Conservation (phyloP, 805 yeast species). For the Ogataea kodamae region DNA sequence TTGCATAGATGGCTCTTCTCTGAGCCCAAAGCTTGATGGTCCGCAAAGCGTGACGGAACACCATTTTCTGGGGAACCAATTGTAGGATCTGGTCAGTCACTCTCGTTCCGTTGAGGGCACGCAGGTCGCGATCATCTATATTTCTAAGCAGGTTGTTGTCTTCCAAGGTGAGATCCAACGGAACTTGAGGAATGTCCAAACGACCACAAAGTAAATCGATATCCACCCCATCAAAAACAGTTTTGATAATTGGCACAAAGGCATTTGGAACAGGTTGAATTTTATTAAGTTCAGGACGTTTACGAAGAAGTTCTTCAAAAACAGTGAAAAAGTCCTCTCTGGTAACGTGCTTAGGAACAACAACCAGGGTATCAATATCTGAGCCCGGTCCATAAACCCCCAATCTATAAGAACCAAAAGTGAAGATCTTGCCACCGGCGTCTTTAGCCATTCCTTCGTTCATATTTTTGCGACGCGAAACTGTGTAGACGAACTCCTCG, state of each 20-base stretch:
- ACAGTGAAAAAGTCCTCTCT: constrained; percentile 87
- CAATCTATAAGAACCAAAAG: constrained; percentile 88
- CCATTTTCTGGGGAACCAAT: constrained; percentile 88
- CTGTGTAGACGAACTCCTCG: constrained; percentile 78
- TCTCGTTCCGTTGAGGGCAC: constrained; percentile 92
- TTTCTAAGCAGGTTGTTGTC: constrained; percentile 85
- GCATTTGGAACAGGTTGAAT: constrained; percentile 95
- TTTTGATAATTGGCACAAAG: constrained; percentile 92
- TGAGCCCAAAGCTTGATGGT: constrained; percentile 97
- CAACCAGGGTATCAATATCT: constrained; percentile 95
- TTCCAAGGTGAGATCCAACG: constrained; percentile 65
- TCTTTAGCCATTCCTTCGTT: constrained; percentile 96
- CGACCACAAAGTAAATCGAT: constrained; percentile 88
- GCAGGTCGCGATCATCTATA: constrained; percentile 84
- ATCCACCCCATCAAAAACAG: constrained; percentile 85
- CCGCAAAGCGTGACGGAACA: constrained; percentile 87
- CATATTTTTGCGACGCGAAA: constrained; percentile 82
- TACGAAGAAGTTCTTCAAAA: constrained; percentile 64
- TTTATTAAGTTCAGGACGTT: constrained; percentile 82
- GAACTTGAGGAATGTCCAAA: constrained; percentile 80
- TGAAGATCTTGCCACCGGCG: constrained; percentile 97
- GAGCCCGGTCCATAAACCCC: constrained; percentile 99
- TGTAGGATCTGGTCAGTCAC: constrained; percentile 92
- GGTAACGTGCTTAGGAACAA: constrained; percentile 92
- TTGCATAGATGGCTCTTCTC: constrained; percentile 88